Evolutionary conservation across 129 eudicot species (phyloP), one percentile per base, ranked within the genome.

Genomic region (Sambucus nigra): DNA sequence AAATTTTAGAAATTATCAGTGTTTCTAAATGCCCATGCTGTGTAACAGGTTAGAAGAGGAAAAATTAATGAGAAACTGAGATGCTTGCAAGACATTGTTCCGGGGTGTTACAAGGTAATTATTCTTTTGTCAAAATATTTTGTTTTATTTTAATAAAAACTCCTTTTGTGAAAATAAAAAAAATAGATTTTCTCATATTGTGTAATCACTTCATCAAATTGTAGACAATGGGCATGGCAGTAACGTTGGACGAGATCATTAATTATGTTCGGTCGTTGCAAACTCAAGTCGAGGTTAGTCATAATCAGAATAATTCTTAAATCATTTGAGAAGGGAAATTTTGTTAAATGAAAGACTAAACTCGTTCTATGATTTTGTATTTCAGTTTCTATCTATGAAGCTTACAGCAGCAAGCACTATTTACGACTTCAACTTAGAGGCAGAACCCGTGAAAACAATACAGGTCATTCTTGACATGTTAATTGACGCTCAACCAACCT

Each of bases 221-320:
- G 65, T 77, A 89, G 97, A 73, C 93, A 1, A 89, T 89, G 97
- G 97, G 97, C 27, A 89, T 89, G 97, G 80, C 95, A 47, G 86
- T 78, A 17, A 89, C 84, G 97, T 53, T 89, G 76, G 97, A 88
- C 59, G 97, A 88, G 78, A 88, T 84, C 28, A 88, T 88, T 57
- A 88, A 84, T 53, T 88, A 89, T 59, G 97, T 89, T 5, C 95
- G 81, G 60, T 89, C 97, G 10, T 78, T 89, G 70, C 95, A 89
- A 61, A 89, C 73, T 64, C 97, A 89, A 60, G 95, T 89, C 17
- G 97, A 89, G 76, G 97, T 89, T 58, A 70, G 76, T 55, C 31
- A 15, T 29, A 3, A 24, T 16, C 7, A 17, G 28, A 46, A 12
- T 17, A 38, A 29, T 8, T 29, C 35, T 29, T 29, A 29, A 29